phyloP scores from a whole-genome alignment of 2,329 filamentous ascomycete species.

The Fusarium subtropicale region DNA sequence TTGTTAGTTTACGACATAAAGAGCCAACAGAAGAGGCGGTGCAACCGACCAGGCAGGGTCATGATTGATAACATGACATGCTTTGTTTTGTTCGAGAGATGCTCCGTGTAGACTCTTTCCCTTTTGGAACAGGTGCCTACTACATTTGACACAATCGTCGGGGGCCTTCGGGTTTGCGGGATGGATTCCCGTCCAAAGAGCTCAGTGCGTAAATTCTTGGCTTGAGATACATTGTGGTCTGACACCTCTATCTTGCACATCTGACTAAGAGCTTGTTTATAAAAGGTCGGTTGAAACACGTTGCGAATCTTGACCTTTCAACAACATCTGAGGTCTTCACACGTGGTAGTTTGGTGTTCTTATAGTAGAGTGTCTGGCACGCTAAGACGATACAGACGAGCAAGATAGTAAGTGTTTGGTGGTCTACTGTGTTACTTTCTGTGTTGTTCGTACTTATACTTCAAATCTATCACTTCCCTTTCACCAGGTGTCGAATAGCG shows the following conservation, averaged over 20 bases:
- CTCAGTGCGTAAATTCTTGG: conserved; percentile 53
- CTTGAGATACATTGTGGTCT: conserved; percentile 51
- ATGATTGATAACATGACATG: conserved; percentile 46
- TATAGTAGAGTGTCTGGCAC: no score
- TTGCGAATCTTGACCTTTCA: not conserved
- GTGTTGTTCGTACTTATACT: not conserved
- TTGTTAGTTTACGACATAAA: conserved; percentile 51
- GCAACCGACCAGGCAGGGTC: conserved; percentile 42
- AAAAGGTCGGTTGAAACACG: not conserved
- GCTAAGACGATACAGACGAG: no score
- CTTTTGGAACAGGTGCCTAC: conserved; percentile 52
- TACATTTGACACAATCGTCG: conserved; percentile 43
- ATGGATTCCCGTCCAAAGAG: conserved; percentile 51
- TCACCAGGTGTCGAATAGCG: not conserved
- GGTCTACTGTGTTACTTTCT: not conserved
- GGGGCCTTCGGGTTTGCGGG: not conserved
- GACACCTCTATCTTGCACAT: conserved; percentile 56
- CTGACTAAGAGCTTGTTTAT: conserved; percentile 48
- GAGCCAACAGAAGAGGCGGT: conserved; percentile 50
- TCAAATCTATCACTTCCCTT: not conserved
- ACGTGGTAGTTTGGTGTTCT: conserved; percentile 1
- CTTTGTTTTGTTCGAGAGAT: conserved; percentile 51
- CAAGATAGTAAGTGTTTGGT: no score
- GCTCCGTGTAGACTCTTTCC: conserved; percentile 51
- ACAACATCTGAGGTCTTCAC: conserved; percentile 27